These are phyloP conservation scores for Phaseolus lunatus DNA, from an alignment of 306 rosid species.

Conservation along the genomic window DNA sequence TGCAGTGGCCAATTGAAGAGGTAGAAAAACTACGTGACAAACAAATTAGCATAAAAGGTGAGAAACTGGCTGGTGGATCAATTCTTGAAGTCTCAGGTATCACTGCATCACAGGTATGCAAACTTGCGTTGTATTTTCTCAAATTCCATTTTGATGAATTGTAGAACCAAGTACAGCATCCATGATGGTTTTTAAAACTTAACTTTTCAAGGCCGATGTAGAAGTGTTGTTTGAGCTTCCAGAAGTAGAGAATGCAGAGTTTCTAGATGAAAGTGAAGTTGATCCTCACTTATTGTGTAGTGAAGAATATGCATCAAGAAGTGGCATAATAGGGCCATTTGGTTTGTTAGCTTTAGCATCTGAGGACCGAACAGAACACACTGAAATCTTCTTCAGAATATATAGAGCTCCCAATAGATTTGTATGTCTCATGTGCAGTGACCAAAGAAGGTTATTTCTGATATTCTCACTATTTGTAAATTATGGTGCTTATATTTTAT, in stretches of 20 bases:
- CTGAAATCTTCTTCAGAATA: conserved; percentile 61
- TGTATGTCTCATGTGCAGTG: conserved; percentile 76
- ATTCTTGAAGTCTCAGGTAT: conserved; percentile 58
- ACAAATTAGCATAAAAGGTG: conserved; percentile 44
- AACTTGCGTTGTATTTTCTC: not conserved
- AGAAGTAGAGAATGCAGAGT: conserved; percentile 53
- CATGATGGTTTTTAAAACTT: not conserved
- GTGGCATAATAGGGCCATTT: conserved; percentile 65
- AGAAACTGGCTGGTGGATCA: conserved; percentile 51
- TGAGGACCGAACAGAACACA: conserved; percentile 60
- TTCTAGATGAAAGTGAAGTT: conserved; percentile 46
- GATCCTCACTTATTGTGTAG: conserved; percentile 62
- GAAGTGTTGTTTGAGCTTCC: conserved; percentile 63
- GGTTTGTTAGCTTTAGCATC: conserved; percentile 73
- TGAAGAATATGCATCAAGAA: conserved; percentile 50
- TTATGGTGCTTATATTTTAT: not conserved
- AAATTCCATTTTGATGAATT: not conserved
- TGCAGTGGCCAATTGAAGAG: conserved; percentile 75
- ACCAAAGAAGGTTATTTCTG: conserved; percentile 65
- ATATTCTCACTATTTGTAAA: not conserved
- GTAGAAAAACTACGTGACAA: conserved; percentile 51
- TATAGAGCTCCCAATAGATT: conserved; percentile 53
- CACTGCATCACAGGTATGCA: conserved; percentile 70
- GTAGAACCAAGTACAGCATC: not conserved
- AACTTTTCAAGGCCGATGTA: conserved; percentile 61